These are phyloP conservation scores for Daldinia caldariorum DNA, from an alignment of 495 filamentous ascomycete genomes.

Conservation along the genomic window DNA sequence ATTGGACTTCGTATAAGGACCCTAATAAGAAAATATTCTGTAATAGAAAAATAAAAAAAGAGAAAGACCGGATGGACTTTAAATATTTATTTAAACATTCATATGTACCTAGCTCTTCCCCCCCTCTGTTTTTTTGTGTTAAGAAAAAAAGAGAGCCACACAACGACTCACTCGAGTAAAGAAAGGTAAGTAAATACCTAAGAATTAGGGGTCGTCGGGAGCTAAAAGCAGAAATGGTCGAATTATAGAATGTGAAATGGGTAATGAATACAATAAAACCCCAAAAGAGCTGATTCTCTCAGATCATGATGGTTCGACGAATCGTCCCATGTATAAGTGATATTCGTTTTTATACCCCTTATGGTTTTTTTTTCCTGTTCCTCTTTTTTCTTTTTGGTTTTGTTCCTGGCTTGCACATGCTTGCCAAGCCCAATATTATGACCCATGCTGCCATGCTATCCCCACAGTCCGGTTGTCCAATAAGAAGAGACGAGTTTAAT, in stretches of 20 bases:
- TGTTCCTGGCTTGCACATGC: conserved; percentile 33
- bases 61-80: not conserved
- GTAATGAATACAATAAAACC: not conserved
- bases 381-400: not conserved
- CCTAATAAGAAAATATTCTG: not conserved
- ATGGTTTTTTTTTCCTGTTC: conserved; percentile 14
- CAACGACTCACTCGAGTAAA: not conserved
- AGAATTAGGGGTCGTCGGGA: conserved; percentile 19
- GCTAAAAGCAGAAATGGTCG: conserved; percentile 7
- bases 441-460: conserved; percentile 12
- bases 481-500: not conserved
- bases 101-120: too few species aligned
- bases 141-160: not conserved
- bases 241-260: not conserved
- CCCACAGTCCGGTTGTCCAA: conserved; percentile 26
- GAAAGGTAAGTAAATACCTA: not conserved
- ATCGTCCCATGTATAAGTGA: conserved; percentile 38
- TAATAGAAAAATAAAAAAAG: not conserved
- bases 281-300: conserved; percentile 25
- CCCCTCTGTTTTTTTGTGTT: too few species aligned
- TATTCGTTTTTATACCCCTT: conserved; percentile 42
- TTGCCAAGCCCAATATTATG: conserved; percentile 24
- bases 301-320: conserved; percentile 45
- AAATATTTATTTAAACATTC: conserved; percentile 28
- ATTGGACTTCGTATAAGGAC: not conserved